These are phyloP conservation scores for Penicillium nucicola DNA, from an alignment of 495 filamentous ascomycete species.

Conservation along the genomic window DNA sequence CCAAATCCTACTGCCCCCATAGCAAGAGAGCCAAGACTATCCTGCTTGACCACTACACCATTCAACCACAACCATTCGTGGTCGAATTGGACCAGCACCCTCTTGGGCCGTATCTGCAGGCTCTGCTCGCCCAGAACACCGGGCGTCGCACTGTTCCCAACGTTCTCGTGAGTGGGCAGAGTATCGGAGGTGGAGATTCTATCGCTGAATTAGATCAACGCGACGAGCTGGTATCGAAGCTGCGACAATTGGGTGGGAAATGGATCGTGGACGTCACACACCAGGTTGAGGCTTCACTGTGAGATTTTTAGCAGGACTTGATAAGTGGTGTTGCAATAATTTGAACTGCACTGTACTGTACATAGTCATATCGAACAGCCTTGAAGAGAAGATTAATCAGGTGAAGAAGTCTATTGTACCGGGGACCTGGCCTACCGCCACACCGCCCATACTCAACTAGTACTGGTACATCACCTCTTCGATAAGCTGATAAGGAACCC, in stretches of 20 bases:
- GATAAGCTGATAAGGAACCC: slow-evolving; percentile 33
- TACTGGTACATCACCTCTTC: slow-evolving; percentile 7
- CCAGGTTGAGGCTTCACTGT: slow-evolving; percentile 7
- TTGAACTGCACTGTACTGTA: not conserved
- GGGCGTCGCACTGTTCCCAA: slow-evolving; percentile 88
- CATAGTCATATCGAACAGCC: not conserved
- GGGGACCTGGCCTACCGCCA: too few species aligned
- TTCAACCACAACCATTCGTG: slow-evolving; percentile 77
- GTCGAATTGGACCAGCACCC: slow-evolving; percentile 87
- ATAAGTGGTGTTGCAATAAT: not conserved
- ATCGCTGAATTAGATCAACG: slow-evolving; percentile 67
- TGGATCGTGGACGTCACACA: slow-evolving; percentile 52
- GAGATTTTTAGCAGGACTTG: not conserved
- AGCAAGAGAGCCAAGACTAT: slow-evolving; percentile 80
- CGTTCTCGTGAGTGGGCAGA: slow-evolving; percentile 79
- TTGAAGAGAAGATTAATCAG: not conserved
- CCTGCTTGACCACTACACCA: slow-evolving; percentile 76
- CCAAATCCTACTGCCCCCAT: slow-evolving; percentile 86
- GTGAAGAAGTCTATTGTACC: too few species aligned
- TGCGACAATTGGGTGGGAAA: slow-evolving; percentile 71
- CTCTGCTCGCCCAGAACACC: slow-evolving; percentile 63
- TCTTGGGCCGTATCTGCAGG: slow-evolving; percentile 69
- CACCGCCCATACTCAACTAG: not conserved
- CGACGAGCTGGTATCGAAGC: slow-evolving; percentile 66
- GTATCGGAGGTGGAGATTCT: slow-evolving; percentile 89